Percentiles rank a stretch among this genome's conserved stretches.
phyloP scores from a whole-genome alignment of 345 rosid species.

The Populus deltoides region DNA sequence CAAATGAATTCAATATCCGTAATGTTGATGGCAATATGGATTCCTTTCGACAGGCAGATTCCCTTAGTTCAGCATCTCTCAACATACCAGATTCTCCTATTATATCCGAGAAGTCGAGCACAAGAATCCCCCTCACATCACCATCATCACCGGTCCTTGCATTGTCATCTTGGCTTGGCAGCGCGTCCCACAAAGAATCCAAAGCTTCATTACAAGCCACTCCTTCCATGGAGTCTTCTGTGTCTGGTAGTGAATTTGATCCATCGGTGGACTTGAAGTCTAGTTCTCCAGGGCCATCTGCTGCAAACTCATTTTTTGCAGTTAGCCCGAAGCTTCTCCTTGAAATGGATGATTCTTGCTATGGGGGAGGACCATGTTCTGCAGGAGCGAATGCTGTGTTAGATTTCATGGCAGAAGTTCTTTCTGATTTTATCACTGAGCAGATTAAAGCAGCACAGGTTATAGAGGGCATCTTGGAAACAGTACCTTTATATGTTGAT shows the following conservation, averaged over 20 bases:
- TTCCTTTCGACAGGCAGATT: conserved; percentile 50
- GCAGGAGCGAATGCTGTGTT: conserved; percentile 95
- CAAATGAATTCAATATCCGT: conserved; percentile 47
- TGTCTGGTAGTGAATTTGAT: conserved; percentile 65
- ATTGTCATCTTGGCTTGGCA: conserved; percentile 78
- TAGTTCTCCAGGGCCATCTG: conserved; percentile 52
- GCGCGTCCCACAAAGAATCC: conserved; percentile 53
- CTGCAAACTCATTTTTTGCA: conserved; percentile 50
- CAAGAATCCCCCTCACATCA: conserved; percentile 51
- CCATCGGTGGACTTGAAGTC: conserved; percentile 61
- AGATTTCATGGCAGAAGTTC: conserved; percentile 96
- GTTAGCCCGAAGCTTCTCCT: conserved; percentile 71
- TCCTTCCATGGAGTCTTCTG: conserved; percentile 67
- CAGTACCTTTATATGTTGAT: conserved; percentile 83
- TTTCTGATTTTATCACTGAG: conserved; percentile 85
- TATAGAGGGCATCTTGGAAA: conserved; percentile 83
- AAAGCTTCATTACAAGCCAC: conserved; percentile 44
- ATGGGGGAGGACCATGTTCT: conserved; percentile 99
- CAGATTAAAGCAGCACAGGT: conserved; percentile 80
- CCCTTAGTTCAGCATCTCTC: conserved; percentile 64
- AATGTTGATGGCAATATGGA: conserved; percentile 34
- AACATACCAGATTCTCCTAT: conserved; percentile 63
- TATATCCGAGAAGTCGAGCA: conserved; percentile 73
- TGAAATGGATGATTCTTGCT: conserved; percentile 90
- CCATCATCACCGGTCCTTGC: conserved; percentile 74